Evolutionary conservation across 129 eudicot genomes (phyloP), one percentile per base, ranked within the genome.

Genomic region (Tanacetum coccineum): DNA sequence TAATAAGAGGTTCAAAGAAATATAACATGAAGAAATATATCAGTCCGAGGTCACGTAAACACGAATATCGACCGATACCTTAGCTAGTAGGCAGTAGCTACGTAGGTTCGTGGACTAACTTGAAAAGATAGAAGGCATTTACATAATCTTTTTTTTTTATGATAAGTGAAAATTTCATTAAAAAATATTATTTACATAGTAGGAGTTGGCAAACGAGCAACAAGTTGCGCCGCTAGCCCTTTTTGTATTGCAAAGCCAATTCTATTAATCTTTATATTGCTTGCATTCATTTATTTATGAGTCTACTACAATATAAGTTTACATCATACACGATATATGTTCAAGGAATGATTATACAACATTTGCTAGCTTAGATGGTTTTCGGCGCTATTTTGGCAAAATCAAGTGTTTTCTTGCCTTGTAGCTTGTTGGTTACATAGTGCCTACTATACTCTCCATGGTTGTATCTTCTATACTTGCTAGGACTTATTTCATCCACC

Each of bases 361-460:
- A 73, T 15, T 40, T 51, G 55, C 63, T 51, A 30, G 75, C 68
- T 70, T 58, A 79, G 66, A 57, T 47, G 13, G 62, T 56, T 17
- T 74, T 55, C 32, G 83, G 64, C 47, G 72, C 66, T 54, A 86
- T 80, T 69, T 80, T 93, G 46, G 95, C 95, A 84, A 93, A 93
- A 30, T 93, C 98, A 50, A 93, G 80, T n/a, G 81, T 77, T 73
- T 82, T 93, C 85, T 93, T 93, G 73, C 98, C 96, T 73, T 93
- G 95, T 13, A 93, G 85, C 82, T 88, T 93, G 88, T 82, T 93
- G 25, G 90, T 86, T 18, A 89, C 92, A 79, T 93, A 93, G 83
- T 93, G 96, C 54, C 66, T 88, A 76, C 90, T 89, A 62, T 93
- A 93, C 67, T 93, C 98, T 59, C 98, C 98, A 81, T 93, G 98